Conservation (phyloP, 2,329 filamentous ascomycete species). For the Pseudocercospora eumusae region DNA sequence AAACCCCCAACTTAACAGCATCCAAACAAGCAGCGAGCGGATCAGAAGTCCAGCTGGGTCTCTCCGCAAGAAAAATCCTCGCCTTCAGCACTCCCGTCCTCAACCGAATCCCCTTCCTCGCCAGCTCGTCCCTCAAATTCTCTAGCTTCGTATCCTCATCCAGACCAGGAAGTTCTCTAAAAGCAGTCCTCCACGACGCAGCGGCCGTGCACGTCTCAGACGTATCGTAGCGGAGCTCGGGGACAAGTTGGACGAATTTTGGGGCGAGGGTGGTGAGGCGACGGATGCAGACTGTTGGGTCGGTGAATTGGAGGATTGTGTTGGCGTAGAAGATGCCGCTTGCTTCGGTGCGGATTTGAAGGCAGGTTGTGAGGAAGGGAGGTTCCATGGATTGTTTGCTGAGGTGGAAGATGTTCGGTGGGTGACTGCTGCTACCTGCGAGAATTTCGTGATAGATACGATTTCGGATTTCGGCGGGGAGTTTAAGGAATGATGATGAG, state of each 20-base stretch:
- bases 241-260: constrained; percentile 19
- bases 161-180: constrained; percentile 23
- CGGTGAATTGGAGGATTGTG: constrained; percentile 22
- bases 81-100: constrained; percentile 22
- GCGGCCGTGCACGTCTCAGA: constrained; percentile 20
- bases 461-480: constrained; percentile 25
- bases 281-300: constrained; percentile 18
- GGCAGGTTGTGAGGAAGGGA: constrained; percentile 15
- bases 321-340: constrained; percentile 22
- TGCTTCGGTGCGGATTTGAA: constrained; percentile 19
- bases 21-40: constrained; percentile 24
- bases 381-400: constrained; percentile 18
- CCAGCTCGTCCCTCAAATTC: constrained; percentile 20
- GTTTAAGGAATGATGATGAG: constrained; percentile 13
- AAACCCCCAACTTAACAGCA: constrained; percentile 21
- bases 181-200: constrained; percentile 25
- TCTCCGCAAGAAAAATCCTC: constrained; percentile 19
- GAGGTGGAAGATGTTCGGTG: constrained; percentile 15
- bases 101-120: constrained; percentile 18
- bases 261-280: constrained; percentile 16
- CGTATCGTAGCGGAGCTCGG: constrained; percentile 27
- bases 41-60: constrained; percentile 22
- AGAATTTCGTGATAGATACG: constrained; percentile 22
- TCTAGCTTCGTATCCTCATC: constrained; percentile 28
- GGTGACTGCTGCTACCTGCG: not conserved